Conservation (phyloP, 2,329 filamentous ascomycete genomes). For the Arthrobotrys musiformis region DNA sequence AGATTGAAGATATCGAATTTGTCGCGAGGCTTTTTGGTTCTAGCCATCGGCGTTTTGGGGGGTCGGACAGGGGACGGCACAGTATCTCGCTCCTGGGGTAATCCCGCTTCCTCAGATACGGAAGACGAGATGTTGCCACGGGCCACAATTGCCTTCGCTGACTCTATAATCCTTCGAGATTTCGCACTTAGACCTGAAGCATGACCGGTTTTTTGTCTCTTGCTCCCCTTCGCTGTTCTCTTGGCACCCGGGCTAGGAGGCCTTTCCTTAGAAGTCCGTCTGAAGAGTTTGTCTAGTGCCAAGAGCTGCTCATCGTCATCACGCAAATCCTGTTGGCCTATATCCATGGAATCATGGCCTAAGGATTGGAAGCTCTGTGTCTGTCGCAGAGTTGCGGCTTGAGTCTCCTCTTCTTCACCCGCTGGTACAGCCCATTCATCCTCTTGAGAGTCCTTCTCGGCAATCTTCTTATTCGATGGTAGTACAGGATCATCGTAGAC, state of each 20-base stretch:
- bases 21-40: background rate
- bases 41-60: background rate
- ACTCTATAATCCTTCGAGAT: slow-evolving; percentile 18
- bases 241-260: slow-evolving; percentile 12
- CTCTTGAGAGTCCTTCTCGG: slow-evolving; percentile 57
- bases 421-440: slow-evolving; percentile 57
- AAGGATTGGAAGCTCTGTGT: slow-evolving; percentile 42
- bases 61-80: too few relatives aligned
- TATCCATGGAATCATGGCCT: slow-evolving; percentile 2
- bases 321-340: background rate
- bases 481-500: slow-evolving; percentile 37
- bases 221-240: slow-evolving; percentile 13
- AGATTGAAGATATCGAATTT: slow-evolving; percentile 47
- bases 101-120: background rate
- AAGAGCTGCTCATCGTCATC: slow-evolving; percentile 26
- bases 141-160: slow-evolving; percentile 24
- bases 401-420: slow-evolving; percentile 35
- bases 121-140: background rate
- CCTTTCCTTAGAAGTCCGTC: slow-evolving; percentile 20
- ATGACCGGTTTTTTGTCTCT: slow-evolving; percentile 32
- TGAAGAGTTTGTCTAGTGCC: slow-evolving; percentile 26
- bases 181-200: background rate
- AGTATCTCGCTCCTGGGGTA: background rate
- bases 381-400: background rate
- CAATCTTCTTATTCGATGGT: slow-evolving; percentile 25